Conservation (phyloP, 805 yeast species). For the Metschnikowia hibisci region DNA sequence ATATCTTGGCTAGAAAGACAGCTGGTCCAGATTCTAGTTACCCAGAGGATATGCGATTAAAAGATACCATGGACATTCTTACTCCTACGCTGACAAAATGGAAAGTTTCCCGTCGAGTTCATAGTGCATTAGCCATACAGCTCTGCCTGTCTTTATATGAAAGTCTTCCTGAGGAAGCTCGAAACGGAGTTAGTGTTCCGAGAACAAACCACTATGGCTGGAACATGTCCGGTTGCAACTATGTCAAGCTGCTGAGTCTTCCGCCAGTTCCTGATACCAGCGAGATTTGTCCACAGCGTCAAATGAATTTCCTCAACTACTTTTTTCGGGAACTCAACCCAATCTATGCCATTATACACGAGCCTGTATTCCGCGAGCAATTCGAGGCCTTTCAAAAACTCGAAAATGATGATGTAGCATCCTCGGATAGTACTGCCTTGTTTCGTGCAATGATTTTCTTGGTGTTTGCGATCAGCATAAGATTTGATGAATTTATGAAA, state of each 20-base stretch:
- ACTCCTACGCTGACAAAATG: slow-evolving; percentile 35
- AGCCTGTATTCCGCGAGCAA: slow-evolving; percentile 51
- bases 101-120: slow-evolving; percentile 46
- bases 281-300: slow-evolving; percentile 1
- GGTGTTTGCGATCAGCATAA: slow-evolving; percentile 46
- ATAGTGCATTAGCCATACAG: slow-evolving; percentile 32
- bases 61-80: slow-evolving; percentile 18
- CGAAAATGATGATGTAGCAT: slow-evolving; percentile 17
- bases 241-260: slow-evolving; percentile 31
- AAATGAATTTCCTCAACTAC: slow-evolving; percentile 29
- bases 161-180: slow-evolving; percentile 31
- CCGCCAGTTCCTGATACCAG: slow-evolving; percentile 32
- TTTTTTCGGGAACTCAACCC: slow-evolving; percentile 52
- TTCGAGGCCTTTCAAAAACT: slow-evolving; percentile 22
- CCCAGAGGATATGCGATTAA: slow-evolving; percentile 8
- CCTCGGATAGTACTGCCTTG: slow-evolving; percentile 37
- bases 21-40: not conserved
- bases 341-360: slow-evolving; percentile 49
- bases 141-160: slow-evolving; percentile 33
- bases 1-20: not conserved
- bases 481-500: slow-evolving; percentile 45
- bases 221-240: slow-evolving; percentile 60
- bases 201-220: slow-evolving; percentile 61
- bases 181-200: slow-evolving; percentile 41
- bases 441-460: slow-evolving; percentile 50